Evolutionary conservation across 1,284 basidiomycete species (phyloP).

Genomic region (Cutaneotrichosporon cutaneum): DNA sequence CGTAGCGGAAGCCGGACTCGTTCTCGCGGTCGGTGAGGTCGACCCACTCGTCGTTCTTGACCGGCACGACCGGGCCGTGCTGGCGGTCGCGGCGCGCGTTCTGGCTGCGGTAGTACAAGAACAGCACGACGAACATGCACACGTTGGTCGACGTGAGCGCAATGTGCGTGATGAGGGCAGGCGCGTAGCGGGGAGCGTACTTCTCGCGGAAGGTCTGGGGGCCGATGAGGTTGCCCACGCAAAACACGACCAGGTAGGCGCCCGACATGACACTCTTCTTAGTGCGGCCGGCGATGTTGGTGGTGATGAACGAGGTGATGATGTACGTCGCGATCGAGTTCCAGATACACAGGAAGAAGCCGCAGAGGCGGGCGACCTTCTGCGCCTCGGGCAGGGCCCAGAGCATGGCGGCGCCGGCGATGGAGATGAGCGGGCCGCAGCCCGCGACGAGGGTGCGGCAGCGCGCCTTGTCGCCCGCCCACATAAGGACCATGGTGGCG

Average conservation of each 20-base stretch:
- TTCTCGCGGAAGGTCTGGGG: constrained; percentile 17
- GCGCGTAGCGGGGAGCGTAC: constrained; percentile 8
- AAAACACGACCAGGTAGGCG: constrained; percentile 16
- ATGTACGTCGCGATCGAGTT: constrained; percentile 1
- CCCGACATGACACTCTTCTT: constrained; percentile 26
- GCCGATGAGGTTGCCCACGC: constrained; percentile 19
- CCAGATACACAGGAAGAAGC: constrained; percentile 13
- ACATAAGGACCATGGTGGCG: constrained; percentile 19
- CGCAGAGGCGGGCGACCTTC: constrained; percentile 3
- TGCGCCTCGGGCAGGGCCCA: constrained; percentile 13
- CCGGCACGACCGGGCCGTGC: not conserved
- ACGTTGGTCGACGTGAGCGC: not conserved
- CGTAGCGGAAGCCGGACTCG: no score
- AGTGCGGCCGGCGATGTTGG: constrained; percentile 27
- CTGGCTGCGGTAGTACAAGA: not conserved
- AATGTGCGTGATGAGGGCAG: constrained; percentile 9
- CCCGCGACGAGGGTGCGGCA: constrained; percentile 18
- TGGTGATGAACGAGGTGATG: not conserved
- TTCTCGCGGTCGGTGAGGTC: not conserved
- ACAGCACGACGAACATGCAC: not conserved
- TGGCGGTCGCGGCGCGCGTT: not conserved
- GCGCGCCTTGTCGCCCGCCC: constrained; percentile 21
- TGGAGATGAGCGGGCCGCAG: constrained; percentile 16
- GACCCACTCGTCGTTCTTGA: not conserved
- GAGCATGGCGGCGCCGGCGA: constrained; percentile 24